A percentile compares a stretch with the other conserved stretches of the same genome.
These are phyloP conservation scores for Amanita pallidorosea DNA, from an alignment of 768 basidiomycete species.

Conservation along the genomic window DNA sequence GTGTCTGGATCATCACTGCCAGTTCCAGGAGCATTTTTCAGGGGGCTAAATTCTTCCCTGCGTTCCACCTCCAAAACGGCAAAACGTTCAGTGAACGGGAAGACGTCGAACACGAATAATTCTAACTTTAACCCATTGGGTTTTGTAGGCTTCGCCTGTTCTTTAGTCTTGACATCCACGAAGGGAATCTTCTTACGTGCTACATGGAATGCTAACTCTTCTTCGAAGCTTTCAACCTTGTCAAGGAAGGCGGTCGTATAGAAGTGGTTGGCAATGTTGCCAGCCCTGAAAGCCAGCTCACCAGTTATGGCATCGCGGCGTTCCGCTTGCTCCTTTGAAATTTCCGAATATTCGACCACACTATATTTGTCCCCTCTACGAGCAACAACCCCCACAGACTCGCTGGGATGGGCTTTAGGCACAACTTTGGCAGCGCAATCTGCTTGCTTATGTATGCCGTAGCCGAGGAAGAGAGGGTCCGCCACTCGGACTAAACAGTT, in stretches of 20 bases:
- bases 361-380: conserved; percentile 72
- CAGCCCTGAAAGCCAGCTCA: conserved; percentile 85
- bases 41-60: conserved; percentile 86
- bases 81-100: conserved; percentile 79
- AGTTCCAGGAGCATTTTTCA: conserved; percentile 95
- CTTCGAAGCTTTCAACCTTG: conserved; percentile 70
- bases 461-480: conserved; percentile 95
- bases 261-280: conserved; percentile 97
- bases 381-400: conserved; percentile 94
- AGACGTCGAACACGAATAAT: conserved; percentile 97
- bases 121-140: conserved; percentile 99
- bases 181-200: conserved; percentile 95
- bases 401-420: conserved; percentile 74
- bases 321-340: conserved; percentile 80
- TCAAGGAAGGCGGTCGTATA: conserved; percentile 85
- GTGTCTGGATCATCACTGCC: conserved; percentile 86
- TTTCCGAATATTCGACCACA: conserved; percentile 97
- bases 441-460: conserved; percentile 78
- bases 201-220: conserved; percentile 91
- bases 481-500: conserved; percentile 98
- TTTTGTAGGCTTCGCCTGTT: conserved; percentile 64
- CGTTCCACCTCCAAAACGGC: conserved; percentile 84
- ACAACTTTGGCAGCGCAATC: conserved; percentile 97
- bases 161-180: conserved; percentile 59
- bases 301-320: conserved; percentile 55